phyloP scores from a whole-genome alignment of 1,284 basidiomycete species.

The Tilletiopsis washingtonensis region DNA sequence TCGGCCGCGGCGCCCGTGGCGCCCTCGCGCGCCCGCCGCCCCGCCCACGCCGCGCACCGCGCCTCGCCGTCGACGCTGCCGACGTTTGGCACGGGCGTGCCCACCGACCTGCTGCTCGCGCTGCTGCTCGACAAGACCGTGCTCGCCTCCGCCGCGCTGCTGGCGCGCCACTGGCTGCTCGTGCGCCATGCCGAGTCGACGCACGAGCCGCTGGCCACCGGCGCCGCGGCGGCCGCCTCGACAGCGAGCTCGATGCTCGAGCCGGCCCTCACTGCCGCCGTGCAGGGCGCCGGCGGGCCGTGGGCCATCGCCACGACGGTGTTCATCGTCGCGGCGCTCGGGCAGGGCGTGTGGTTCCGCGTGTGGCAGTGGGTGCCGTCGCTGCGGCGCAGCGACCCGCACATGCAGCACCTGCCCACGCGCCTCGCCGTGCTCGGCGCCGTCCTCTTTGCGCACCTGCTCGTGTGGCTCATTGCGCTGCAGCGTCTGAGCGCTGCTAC shows the following conservation, averaged over 20 bases:
- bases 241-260: neutral
- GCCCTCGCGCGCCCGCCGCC: no score
- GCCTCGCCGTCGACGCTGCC: conserved; percentile 6
- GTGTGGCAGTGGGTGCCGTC: conserved; percentile 38
- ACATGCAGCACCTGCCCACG: conserved; percentile 17
- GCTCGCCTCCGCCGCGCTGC: conserved; percentile 38
- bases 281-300: conserved; percentile 1
- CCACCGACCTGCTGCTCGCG: conserved; percentile 39
- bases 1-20: no score
- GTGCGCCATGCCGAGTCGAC: conserved; percentile 22
- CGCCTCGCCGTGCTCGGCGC: conserved; percentile 23
- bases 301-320: conserved; percentile 37
- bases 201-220: conserved; percentile 4
- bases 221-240: neutral
- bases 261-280: neutral
- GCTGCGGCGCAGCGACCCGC: conserved; percentile 14
- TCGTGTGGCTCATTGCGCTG: conserved; percentile 41
- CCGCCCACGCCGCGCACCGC: neutral
- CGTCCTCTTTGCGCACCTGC: conserved; percentile 26
- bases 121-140: conserved; percentile 43
- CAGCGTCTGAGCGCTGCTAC: conserved; percentile 29
- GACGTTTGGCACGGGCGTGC: conserved; percentile 17
- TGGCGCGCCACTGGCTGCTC: conserved; percentile 40
- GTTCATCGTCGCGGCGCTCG: conserved; percentile 28
- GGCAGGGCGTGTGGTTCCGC: conserved; percentile 28